A percentile compares a stretch with the other conserved stretches of the same genome.
phyloP scores from a whole-genome alignment of 306 rosid genomes.

The Mimosa pudica region DNA sequence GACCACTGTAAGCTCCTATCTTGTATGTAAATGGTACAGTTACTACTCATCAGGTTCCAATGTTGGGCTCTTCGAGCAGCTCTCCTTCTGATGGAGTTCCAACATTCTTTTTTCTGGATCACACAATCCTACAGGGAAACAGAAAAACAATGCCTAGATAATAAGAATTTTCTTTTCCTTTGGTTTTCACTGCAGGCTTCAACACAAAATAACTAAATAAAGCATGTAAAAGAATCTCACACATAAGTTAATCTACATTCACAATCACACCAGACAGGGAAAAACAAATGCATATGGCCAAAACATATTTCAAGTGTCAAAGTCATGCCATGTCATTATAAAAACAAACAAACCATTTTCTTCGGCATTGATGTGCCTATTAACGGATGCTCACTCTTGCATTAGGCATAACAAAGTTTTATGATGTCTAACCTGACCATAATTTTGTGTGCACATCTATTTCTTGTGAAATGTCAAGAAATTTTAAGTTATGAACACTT shows the following conservation, averaged over 20 bases:
- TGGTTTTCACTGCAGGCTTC: conserved; percentile 5
- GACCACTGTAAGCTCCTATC: conserved; percentile 27
- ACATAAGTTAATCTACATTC: background rate
- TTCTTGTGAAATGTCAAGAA: background rate
- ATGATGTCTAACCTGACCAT: background rate
- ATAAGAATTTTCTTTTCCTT: conserved; percentile 17
- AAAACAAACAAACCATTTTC: background rate
- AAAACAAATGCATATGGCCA: background rate
- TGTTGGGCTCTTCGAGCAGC: conserved; percentile 76
- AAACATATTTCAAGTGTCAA: conserved; percentile 23
- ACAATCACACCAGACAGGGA: background rate
- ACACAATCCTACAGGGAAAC: conserved; percentile 74
- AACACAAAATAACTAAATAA: conserved; percentile 23
- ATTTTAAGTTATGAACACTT: background rate
- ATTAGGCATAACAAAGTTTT: background rate
- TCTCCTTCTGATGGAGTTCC: conserved; percentile 81
- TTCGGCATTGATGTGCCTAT: background rate
- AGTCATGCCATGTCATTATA: background rate
- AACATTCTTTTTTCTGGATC: conserved; percentile 76
- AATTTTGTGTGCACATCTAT: background rate
- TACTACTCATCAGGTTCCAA: conserved; percentile 61
- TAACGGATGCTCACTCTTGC: background rate
- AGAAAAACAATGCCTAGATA: background rate
- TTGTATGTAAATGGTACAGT: background rate
- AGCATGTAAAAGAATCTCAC: background rate